Evolutionary conservation across 257 asterid species (phyloP).

Genomic region (Penstemon newberryi): DNA sequence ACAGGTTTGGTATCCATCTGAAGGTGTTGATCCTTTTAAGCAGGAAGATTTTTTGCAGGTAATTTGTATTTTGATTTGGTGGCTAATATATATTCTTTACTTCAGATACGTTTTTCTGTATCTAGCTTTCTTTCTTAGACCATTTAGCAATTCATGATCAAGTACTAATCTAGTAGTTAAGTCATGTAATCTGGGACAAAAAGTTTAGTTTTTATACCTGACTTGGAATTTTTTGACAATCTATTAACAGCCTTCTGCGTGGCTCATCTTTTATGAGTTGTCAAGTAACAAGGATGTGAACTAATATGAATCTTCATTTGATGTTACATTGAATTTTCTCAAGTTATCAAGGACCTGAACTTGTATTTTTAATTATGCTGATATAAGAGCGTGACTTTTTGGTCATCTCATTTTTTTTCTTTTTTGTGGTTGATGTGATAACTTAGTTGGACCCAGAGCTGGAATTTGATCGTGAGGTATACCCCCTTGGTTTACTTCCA

Average conservation of each 20-base stretch:
- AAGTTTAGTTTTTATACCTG: not conserved
- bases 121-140: constrained; percentile 19
- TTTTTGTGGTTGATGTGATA: constrained; percentile 35
- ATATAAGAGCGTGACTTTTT: constrained; percentile 7
- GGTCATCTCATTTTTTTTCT: constrained; percentile 26
- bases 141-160: constrained; percentile 16
- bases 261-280: not conserved
- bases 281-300: too few relatives aligned
- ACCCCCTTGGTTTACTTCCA: constrained; percentile 98
- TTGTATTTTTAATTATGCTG: constrained; percentile 15
- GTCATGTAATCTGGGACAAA: constrained; percentile 1
- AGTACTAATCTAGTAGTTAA: constrained; percentile 26
- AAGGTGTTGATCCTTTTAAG: constrained; percentile 86
- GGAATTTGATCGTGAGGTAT: constrained; percentile 99
- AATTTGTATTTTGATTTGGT: constrained; percentile 13
- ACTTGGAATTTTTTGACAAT: constrained; percentile 8
- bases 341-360: constrained; percentile 12
- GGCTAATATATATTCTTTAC: constrained; percentile 17
- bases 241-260: not conserved
- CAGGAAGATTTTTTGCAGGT: constrained; percentile 99
- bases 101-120: constrained; percentile 15
- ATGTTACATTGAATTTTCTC: constrained; percentile 23
- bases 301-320: constrained; percentile 8
- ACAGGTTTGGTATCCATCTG: constrained; percentile 99
- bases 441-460: constrained; percentile 95